Evolutionary conservation across 2,329 filamentous ascomycete species (phyloP), one percentile per base, ranked within the genome.

Genomic region (Colletotrichum shisoi): DNA sequence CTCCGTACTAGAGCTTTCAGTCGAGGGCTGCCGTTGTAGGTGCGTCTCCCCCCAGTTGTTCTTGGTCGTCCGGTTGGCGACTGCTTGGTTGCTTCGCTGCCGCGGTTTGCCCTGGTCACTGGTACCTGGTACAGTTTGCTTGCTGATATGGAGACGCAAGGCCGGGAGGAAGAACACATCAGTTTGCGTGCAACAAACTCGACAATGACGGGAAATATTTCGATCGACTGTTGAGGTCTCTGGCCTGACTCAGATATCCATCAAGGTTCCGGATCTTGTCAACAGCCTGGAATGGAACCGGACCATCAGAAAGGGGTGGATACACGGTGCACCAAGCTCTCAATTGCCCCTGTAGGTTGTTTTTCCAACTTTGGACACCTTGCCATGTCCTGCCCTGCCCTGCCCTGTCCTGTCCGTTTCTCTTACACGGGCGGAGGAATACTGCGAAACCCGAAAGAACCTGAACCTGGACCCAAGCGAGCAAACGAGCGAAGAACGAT

Each of bases 171-270:
- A 8, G 27, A 31, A 31, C 27, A 15, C 42, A 42, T 31, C 51
- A 49, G 42, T 44, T 60, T 45, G 54, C 61, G 54, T 65, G 42
- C 48, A 54, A 65, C 37, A 59, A 60, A 62, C 49, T 64, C 27
- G 49, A 45, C 51, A 19, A 60, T 37, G 44, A 45, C 51, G 24
- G 44, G 27, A 59, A 44, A 64, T 64, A 46, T 64, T 65, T 65
- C 42, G 48, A 60, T 64, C 54, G 45, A 52, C 49, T 51, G 49
- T 51, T 65, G 61, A 60, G 11, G 54, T 44, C 24, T 48, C 44
- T 37, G 65, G 12, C 42, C 54, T 68, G 65, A 68, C 49, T 68
- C 61, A 65, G 61, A 65, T 59, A 44, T 59, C 65, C 54, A 64
- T 68, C 65, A 68, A 64, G 65, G 65, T 68, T 48, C 49, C 54